phyloP scores from a whole-genome alignment of 2,329 filamentous ascomycete species.

The Fusarium sororula region DNA sequence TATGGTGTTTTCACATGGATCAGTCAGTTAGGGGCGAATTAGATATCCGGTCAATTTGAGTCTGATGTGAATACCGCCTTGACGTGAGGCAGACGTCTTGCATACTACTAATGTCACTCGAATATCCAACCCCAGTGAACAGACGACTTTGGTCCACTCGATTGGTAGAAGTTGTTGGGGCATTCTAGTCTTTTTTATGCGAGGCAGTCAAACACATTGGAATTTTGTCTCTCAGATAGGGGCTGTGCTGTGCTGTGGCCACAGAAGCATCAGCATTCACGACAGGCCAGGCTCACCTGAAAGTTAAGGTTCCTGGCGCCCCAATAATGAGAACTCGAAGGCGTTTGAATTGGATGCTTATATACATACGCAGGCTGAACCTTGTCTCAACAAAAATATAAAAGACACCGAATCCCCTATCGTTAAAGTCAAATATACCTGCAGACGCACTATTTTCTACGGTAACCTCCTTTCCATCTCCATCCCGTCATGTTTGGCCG shows the following conservation, averaged over 20 bases:
- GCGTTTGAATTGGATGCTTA: too few relatives aligned
- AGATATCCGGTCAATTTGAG: conserved; percentile 38
- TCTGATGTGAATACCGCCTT: background rate
- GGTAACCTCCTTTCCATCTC: background rate
- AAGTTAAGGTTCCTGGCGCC: background rate
- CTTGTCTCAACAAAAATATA: background rate
- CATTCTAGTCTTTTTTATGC: background rate
- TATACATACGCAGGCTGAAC: background rate
- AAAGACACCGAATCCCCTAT: background rate
- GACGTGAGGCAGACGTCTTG: background rate
- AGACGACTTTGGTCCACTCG: background rate
- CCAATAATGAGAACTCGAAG: background rate
- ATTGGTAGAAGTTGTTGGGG: too few relatives aligned
- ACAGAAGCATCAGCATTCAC: background rate
- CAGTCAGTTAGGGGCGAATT: conserved; percentile 24
- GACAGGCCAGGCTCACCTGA: background rate
- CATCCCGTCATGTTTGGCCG: background rate
- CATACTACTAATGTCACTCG: background rate
- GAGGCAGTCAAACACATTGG: background rate
- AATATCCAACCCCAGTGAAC: background rate
- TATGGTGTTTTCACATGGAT: conserved; percentile 1
- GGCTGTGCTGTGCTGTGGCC: background rate
- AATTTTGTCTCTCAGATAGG: background rate
- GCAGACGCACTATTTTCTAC: background rate
- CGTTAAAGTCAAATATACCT: background rate